A percentile compares a stretch with the other conserved stretches of the same genome.
phyloP scores from a whole-genome alignment of 1,139 yeast genomes.

The Eremothecium coryli region DNA sequence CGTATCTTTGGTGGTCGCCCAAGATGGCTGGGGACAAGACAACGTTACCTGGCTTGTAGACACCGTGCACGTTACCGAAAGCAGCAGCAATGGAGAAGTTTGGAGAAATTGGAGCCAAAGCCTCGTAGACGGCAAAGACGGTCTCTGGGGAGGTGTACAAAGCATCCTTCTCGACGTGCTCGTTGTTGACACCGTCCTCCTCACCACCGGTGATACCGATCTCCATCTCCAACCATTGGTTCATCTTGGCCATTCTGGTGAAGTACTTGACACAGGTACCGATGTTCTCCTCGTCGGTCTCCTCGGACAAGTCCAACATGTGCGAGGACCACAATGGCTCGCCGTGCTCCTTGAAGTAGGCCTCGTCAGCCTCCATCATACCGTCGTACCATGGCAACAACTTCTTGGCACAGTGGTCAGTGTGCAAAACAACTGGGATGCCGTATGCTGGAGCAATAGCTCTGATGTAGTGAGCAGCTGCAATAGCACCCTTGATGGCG shows the following conservation, averaged over 20 bases:
- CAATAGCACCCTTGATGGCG: constrained; percentile 88
- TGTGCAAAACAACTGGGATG: constrained; percentile 92
- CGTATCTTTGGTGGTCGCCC: constrained; percentile 91
- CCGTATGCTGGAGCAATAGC: constrained; percentile 94
- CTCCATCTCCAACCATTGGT: constrained; percentile 99
- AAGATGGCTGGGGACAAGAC: constrained; percentile 85
- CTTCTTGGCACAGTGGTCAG: constrained; percentile 99
- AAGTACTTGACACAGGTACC: constrained; percentile 91
- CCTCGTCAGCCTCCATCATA: constrained; percentile 94
- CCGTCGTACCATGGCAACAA: constrained; percentile 98
- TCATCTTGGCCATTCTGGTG: constrained; percentile 84
- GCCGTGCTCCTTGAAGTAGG: constrained; percentile 73
- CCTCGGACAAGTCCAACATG: constrained; percentile 98
- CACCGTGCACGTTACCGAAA: constrained; percentile 99
- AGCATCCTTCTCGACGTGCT: constrained; percentile 75
- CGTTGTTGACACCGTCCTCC: constrained; percentile 99
- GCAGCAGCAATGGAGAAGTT: constrained; percentile 99
- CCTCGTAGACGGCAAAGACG: constrained; percentile 83
- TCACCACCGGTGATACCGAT: constrained; percentile 99
- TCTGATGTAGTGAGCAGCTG: constrained; percentile 98
- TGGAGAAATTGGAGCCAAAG: constrained; percentile 85
- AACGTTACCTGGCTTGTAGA: constrained; percentile 98
- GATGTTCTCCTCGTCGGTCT: constrained; percentile 91
- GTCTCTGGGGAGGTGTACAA: constrained; percentile 96
- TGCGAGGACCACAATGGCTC: constrained; percentile 97